These are phyloP conservation scores for Sordaria brevicollis DNA, from an alignment of 495 filamentous ascomycete species.

Conservation along the genomic window DNA sequence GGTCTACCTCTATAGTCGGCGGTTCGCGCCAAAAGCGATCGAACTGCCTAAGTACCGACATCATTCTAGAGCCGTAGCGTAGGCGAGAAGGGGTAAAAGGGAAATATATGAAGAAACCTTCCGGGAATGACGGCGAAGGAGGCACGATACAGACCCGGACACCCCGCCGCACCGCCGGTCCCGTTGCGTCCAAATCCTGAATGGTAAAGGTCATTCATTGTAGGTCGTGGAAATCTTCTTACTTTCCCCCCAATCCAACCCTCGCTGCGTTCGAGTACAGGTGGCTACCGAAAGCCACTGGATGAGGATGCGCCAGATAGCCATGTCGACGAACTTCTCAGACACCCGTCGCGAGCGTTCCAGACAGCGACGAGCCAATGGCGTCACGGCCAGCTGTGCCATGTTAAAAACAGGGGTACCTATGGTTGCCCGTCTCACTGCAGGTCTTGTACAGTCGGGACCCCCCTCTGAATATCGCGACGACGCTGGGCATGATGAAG, in stretches of 20 bases:
- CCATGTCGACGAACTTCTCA: constrained; percentile 13
- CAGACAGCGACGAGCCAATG: constrained; percentile 18
- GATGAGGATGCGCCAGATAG: constrained; percentile 23
- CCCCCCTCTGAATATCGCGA: not conserved
- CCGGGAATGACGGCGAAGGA: not conserved
- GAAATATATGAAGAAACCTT: not conserved
- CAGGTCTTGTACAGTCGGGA: constrained; percentile 3
- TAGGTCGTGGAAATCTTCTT: not conserved
- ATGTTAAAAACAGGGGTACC: constrained; percentile 15
- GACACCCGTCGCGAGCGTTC: constrained; percentile 10
- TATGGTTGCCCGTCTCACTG: constrained; percentile 1
- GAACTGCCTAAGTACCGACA: not conserved
- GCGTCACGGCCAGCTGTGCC: constrained; percentile 1
- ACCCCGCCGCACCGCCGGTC: not conserved
- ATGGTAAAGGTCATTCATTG: not conserved
- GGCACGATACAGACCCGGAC: not conserved
- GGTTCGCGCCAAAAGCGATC: not conserved
- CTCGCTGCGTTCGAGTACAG: not conserved
- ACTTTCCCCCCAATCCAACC: not conserved
- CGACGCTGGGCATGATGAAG: not conserved
- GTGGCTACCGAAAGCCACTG: constrained; percentile 10
- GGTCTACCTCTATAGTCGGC: not conserved
- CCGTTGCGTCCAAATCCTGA: not conserved
- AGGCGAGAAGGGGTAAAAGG: not conserved
- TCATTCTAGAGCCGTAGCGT: not conserved